Evolutionary conservation across 2,329 filamentous ascomycete genomes (phyloP).

Genomic region (Paraconiothyrium brasiliense): DNA sequence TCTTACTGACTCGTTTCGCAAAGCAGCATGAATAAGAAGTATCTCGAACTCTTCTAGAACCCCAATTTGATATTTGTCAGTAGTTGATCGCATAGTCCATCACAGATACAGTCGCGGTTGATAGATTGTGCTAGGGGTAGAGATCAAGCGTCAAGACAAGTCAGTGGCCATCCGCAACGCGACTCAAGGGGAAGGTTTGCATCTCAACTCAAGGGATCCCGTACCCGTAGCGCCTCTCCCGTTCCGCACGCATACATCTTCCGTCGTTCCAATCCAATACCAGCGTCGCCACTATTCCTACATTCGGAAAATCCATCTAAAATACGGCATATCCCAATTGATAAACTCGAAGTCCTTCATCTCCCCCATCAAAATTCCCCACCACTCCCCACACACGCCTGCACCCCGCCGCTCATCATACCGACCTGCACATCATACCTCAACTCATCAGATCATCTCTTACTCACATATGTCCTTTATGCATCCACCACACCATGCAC

Average conservation of each 20-base stretch:
- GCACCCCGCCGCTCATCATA: background rate
- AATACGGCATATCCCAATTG: background rate
- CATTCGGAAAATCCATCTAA: no score
- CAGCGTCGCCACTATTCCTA: background rate
- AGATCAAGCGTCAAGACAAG: background rate
- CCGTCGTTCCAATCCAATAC: background rate
- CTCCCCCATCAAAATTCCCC: background rate
- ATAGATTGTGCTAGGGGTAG: background rate
- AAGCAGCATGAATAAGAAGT: background rate
- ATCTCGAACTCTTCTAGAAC: background rate
- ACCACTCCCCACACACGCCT: background rate
- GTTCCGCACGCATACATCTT: background rate
- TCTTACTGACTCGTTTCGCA: background rate
- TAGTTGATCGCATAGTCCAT: background rate
- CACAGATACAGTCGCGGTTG: no score
- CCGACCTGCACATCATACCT: slow-evolving; percentile 2
- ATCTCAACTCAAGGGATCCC: background rate
- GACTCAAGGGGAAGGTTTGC: background rate
- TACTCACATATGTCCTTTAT: background rate
- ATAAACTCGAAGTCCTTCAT: slow-evolving; percentile 1
- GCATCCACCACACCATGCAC: background rate
- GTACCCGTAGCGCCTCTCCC: background rate
- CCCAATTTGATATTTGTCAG: background rate
- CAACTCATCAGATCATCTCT: background rate
- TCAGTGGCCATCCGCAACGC: background rate